These are phyloP conservation scores for Lactarius hatsudake DNA, from an alignment of 768 basidiomycete species.

Conservation along the genomic window DNA sequence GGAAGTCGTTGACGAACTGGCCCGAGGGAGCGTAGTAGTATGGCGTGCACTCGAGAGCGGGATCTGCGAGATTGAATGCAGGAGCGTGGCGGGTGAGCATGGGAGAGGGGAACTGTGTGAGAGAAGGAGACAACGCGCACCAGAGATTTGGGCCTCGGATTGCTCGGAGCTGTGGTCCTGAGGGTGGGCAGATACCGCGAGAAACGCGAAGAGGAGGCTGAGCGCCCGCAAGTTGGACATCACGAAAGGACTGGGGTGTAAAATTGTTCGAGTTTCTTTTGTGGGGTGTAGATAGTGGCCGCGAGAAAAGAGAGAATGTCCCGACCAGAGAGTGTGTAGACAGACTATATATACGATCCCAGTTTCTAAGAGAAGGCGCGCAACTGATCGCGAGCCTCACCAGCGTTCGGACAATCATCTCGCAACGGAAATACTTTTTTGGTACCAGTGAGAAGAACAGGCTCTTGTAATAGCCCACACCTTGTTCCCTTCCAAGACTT, in stretches of 20 bases:
- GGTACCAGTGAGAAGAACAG: background rate
- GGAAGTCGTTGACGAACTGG: slow-evolving; percentile 6
- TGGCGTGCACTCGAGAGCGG: slow-evolving; percentile 18
- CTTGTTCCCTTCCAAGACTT: too few relatives aligned
- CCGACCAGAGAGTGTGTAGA: too few relatives aligned
- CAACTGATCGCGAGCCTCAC: background rate
- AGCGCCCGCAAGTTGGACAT: slow-evolving; percentile 1
- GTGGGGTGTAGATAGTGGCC: background rate
- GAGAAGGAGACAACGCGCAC: background rate
- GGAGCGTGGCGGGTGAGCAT: background rate
- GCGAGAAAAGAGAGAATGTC: background rate
- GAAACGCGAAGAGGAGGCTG: background rate
- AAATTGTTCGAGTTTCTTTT: background rate
- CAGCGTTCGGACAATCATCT: background rate
- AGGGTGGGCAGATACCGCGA: slow-evolving; percentile 7
- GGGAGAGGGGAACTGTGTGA: background rate
- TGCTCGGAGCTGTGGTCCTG: slow-evolving; percentile 22
- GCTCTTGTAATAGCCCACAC: too few relatives aligned
- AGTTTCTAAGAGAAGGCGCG: background rate
- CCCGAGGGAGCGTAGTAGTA: slow-evolving; percentile 22
- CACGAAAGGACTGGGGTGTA: background rate
- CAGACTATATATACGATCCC: background rate
- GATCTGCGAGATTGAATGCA: slow-evolving; percentile 1
- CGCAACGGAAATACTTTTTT: too few relatives aligned
- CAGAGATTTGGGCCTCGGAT: slow-evolving; percentile 22